Evolutionary conservation across 345 rosid species (phyloP).

Genomic region (Pseudoturritis turrita): DNA sequence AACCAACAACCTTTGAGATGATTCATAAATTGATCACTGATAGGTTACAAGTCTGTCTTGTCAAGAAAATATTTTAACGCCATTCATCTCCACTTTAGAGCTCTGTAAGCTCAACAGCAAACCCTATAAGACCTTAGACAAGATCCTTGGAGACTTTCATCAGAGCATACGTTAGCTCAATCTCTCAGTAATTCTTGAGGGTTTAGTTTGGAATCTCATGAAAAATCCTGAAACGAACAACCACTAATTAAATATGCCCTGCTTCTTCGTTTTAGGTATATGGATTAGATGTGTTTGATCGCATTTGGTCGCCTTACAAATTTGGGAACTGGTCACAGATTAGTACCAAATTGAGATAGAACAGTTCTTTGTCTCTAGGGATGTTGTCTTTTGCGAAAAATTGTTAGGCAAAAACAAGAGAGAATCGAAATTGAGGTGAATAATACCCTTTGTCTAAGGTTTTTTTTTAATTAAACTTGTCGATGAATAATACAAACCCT

Average conservation of each 20-base stretch:
- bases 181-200: constrained; percentile 24
- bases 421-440: too few species aligned
- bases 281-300: constrained; percentile 30
- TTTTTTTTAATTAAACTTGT: too few species aligned
- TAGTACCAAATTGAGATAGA: too few species aligned
- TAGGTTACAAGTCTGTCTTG: constrained; percentile 36
- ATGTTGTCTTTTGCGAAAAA: too few species aligned
- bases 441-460: too few species aligned
- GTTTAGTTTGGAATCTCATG: not conserved
- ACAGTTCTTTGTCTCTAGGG: too few species aligned
- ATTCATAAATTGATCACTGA: constrained; percentile 21
- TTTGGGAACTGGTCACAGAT: not conserved
- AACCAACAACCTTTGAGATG: constrained; percentile 7
- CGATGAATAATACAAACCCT: too few species aligned
- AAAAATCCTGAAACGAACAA: not conserved
- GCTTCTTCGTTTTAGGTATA: constrained; percentile 22
- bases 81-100: constrained; percentile 45
- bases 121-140: not conserved
- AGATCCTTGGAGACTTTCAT: not conserved
- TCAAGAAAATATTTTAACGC: constrained; percentile 29
- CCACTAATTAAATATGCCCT: not conserved
- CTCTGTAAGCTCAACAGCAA: constrained; percentile 19
- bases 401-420: too few species aligned
- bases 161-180: constrained; percentile 22
- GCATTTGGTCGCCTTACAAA: constrained; percentile 27